phyloP scores from a whole-genome alignment of 768 basidiomycete genomes.

The Naganishia randhawae region DNA sequence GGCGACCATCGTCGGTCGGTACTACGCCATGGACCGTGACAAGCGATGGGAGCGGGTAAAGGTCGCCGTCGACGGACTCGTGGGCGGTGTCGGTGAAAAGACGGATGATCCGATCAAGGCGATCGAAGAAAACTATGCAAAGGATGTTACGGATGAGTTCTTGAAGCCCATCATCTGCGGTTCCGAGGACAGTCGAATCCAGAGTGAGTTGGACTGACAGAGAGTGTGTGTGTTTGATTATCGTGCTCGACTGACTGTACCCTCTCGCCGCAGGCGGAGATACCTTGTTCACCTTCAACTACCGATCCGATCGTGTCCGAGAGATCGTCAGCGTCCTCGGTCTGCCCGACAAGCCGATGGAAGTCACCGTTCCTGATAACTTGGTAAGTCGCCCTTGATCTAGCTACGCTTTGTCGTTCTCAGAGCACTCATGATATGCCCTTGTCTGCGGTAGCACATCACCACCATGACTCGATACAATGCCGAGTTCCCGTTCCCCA shows the following conservation, averaged over 20 bases:
- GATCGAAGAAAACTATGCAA: constrained; percentile 70
- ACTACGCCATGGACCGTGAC: constrained; percentile 96
- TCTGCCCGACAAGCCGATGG: constrained; percentile 74
- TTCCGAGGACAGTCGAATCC: constrained; percentile 71
- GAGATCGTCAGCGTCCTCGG: constrained; percentile 82
- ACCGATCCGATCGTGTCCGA: constrained; percentile 92
- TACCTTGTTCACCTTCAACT: constrained; percentile 95
- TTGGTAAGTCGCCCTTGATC: constrained; percentile 48
- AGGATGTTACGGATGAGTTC: constrained; percentile 90
- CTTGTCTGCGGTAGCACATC: constrained; percentile 59
- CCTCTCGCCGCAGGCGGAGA: constrained; percentile 62
- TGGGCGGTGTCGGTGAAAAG: constrained; percentile 63
- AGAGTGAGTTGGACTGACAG: constrained; percentile 57
- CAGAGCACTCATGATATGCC: not conserved
- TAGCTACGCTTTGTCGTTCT: not conserved
- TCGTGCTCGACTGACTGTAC: not conserved
- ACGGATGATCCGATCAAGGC: constrained; percentile 60
- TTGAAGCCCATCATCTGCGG: constrained; percentile 89
- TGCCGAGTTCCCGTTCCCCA: constrained; percentile 77
- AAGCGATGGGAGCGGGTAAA: constrained; percentile 94
- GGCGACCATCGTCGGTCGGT: constrained; percentile 79
- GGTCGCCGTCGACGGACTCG: constrained; percentile 79
- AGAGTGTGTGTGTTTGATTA: not conserved
- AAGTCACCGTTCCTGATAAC: constrained; percentile 72
- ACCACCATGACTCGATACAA: constrained; percentile 95